Conservation (phyloP, 116 monocot genomes). For the Cymodocea nodosa region DNA sequence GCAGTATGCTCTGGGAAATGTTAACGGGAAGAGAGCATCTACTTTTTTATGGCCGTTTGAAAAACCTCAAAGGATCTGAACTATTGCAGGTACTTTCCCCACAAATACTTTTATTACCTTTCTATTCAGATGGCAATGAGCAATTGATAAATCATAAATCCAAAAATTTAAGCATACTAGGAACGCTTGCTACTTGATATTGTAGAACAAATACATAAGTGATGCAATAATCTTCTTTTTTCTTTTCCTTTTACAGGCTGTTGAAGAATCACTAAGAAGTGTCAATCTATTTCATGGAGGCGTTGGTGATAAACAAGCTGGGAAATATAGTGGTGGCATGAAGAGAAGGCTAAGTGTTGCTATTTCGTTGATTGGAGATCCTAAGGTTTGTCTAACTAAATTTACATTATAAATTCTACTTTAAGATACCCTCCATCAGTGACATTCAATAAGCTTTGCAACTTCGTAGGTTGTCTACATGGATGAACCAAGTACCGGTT, state of each 20-base stretch:
- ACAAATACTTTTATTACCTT: not conserved
- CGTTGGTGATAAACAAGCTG: slow-evolving; percentile 45
- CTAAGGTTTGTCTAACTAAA: slow-evolving; percentile 21
- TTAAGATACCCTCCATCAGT: too few species aligned
- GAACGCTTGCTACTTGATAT: too few species aligned
- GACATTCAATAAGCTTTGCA: too few species aligned
- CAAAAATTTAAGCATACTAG: not conserved
- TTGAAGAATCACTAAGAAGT: slow-evolving; percentile 63
- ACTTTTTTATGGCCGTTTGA: slow-evolving; percentile 63
- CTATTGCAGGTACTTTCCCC: slow-evolving; percentile 26
- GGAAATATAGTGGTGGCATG: slow-evolving; percentile 87
- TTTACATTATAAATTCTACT: too few species aligned
- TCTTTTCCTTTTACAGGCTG: slow-evolving; percentile 32
- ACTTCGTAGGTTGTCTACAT: slow-evolving; percentile 62
- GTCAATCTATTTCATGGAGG: slow-evolving; percentile 55
- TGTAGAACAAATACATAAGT: too few species aligned
- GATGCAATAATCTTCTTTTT: too few species aligned
- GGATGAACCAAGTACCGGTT: slow-evolving; percentile 77
- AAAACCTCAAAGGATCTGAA: slow-evolving; percentile 49
- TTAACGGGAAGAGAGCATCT: slow-evolving; percentile 69
- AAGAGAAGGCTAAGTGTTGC: slow-evolving; percentile 87
- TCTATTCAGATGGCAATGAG: not conserved
- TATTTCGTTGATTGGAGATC: slow-evolving; percentile 77
- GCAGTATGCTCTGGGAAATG: slow-evolving; percentile 79
- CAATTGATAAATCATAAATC: not conserved